Evolutionary conservation across 805 yeast genomes (phyloP).

Genomic region (Saccharomycopsis guyanensis): DNA sequence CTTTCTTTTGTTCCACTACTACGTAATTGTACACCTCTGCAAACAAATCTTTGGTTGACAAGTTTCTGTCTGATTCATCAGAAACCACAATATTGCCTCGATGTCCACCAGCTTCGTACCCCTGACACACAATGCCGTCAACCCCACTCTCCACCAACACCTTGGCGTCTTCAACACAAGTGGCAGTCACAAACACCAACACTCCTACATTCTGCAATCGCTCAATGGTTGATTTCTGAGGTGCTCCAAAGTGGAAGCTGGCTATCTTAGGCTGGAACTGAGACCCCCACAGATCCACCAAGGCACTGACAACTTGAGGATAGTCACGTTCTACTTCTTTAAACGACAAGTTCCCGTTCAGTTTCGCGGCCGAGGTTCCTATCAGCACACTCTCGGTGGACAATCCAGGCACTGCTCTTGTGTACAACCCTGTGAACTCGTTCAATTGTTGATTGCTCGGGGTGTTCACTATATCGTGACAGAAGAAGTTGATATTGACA

Average conservation of each 20-base stretch:
- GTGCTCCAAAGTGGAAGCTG: conserved; percentile 50
- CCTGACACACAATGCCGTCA: conserved; percentile 48
- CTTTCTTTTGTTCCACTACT: background rate
- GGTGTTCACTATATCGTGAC: conserved; percentile 29
- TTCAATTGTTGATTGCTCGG: conserved; percentile 18
- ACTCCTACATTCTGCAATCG: conserved; percentile 32
- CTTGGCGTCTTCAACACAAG: conserved; percentile 37
- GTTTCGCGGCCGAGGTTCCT: conserved; percentile 3
- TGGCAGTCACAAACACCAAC: conserved; percentile 40
- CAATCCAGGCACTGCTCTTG: conserved; percentile 2
- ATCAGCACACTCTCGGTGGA: background rate
- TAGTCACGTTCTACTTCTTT: conserved; percentile 22
- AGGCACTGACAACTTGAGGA: conserved; percentile 6
- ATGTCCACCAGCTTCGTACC: conserved; percentile 62
- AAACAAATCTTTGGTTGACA: conserved; percentile 30
- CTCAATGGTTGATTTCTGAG: conserved; percentile 28
- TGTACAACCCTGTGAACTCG: conserved; percentile 24
- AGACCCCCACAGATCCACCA: conserved; percentile 1
- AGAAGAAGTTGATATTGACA: conserved; percentile 42
- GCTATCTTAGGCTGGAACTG: conserved; percentile 33
- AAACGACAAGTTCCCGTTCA: conserved; percentile 19
- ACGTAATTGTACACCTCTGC: conserved; percentile 21
- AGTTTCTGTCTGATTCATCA: conserved; percentile 29
- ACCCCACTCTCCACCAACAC: conserved; percentile 28
- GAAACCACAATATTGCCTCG: conserved; percentile 39